phyloP scores from a whole-genome alignment of 441 rosid species.

The Adansonia gregorii region DNA sequence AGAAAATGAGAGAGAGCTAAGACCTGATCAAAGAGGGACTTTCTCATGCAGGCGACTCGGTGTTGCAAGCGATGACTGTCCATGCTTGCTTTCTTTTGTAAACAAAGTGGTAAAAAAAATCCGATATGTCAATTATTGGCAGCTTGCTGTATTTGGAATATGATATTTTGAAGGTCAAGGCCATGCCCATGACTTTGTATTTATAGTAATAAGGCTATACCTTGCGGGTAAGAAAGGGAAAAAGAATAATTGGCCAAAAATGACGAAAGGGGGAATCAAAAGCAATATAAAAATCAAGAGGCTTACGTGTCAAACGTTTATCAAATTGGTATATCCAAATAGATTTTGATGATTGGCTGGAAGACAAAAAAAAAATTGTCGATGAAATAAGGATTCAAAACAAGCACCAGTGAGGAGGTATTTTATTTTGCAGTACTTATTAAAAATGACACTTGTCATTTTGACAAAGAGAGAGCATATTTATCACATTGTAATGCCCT shows the following conservation, averaged over 20 bases:
- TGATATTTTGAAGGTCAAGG: neutral
- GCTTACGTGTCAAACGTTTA: slow-evolving; percentile 6
- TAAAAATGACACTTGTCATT: neutral
- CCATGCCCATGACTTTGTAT: slow-evolving; percentile 1
- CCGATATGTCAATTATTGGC: neutral
- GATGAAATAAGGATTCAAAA: neutral
- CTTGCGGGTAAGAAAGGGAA: neutral
- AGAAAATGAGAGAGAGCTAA: neutral
- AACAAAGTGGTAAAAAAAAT: neutral
- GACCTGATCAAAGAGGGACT: slow-evolving; percentile 73
- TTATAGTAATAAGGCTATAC: slow-evolving; percentile 26
- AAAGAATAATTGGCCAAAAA: neutral
- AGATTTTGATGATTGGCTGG: neutral
- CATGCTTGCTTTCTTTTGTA: slow-evolving; percentile 30
- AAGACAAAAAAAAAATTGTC: neutral
- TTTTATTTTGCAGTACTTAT: neutral
- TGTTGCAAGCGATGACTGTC: slow-evolving; percentile 44
- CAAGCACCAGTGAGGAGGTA: neutral
- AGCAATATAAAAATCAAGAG: neutral
- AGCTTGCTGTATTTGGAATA: neutral
- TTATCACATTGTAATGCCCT: neutral
- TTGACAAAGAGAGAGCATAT: neutral
- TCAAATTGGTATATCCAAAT: neutral
- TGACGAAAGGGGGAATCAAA: neutral
- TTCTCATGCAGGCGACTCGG: slow-evolving; percentile 47